Percentiles rank a stretch among this genome's conserved stretches.
These are phyloP conservation scores for Athelia sp. DNA, from an alignment of 1,284 basidiomycete genomes.

Conservation along the genomic window DNA sequence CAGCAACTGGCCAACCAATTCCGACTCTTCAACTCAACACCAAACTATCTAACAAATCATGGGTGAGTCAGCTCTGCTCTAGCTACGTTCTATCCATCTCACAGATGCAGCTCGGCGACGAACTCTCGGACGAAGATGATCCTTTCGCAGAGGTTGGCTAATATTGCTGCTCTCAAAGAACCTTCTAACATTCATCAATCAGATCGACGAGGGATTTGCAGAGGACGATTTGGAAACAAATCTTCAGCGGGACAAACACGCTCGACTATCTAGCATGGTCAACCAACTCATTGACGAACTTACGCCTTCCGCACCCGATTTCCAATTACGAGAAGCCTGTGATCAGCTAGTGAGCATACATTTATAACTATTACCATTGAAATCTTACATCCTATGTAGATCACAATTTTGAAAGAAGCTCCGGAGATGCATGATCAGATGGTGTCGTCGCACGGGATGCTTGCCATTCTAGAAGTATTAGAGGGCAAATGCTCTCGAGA, in stretches of 20 bases:
- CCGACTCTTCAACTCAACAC: conserved; percentile 80
- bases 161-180: conserved; percentile 4
- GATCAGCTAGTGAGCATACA: conserved; percentile 73
- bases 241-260: conserved; percentile 85
- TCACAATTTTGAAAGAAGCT: conserved; percentile 73
- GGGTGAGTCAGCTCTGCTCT: conserved; percentile 67
- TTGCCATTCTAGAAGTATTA: conserved; percentile 89
- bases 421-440: conserved; percentile 90
- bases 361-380: neutral
- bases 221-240: conserved; percentile 89
- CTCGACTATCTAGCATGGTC: conserved; percentile 76
- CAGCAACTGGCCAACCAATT: conserved; percentile 56
- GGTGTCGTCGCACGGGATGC: conserved; percentile 89
- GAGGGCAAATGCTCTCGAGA: conserved; percentile 82
- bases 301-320: conserved; percentile 74
- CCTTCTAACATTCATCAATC: conserved; percentile 3
- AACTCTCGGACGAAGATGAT: conserved; percentile 84
- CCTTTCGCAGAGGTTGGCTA: conserved; percentile 84
- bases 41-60: conserved; percentile 80
- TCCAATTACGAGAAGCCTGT: conserved; percentile 77
- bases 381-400: conserved; percentile 34
- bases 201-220: conserved; percentile 89
- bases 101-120: conserved; percentile 60
- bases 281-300: conserved; percentile 85
- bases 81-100: neutral